Evolutionary conservation across 495 filamentous ascomycete species (phyloP).

Genomic region (Aspergillus heteromorphus): DNA sequence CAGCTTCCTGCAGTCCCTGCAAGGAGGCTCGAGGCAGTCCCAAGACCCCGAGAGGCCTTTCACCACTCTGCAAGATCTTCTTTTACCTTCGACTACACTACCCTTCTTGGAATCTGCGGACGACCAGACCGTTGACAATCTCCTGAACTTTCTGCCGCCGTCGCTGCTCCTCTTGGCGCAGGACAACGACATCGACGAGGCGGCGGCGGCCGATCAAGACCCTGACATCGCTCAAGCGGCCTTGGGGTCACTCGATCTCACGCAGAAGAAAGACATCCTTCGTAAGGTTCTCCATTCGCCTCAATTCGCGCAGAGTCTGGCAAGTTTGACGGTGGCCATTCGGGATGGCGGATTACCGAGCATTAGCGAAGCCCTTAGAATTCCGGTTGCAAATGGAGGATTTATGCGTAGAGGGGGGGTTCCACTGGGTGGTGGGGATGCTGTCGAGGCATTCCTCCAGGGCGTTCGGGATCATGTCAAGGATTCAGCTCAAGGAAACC

Average conservation of each 20-base stretch:
- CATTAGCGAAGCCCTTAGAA: constrained; percentile 77
- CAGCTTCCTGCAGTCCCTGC: constrained; percentile 82
- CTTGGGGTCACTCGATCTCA: constrained; percentile 63
- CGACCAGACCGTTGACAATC: constrained; percentile 59
- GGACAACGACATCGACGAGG: constrained; percentile 55
- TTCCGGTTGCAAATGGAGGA: constrained; percentile 77
- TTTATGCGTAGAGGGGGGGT: constrained; percentile 64
- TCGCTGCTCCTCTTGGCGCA: constrained; percentile 66
- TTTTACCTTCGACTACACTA: constrained; percentile 69
- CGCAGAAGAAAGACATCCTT: constrained; percentile 77
- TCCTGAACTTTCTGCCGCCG: constrained; percentile 72
- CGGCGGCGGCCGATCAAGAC: constrained; percentile 56
- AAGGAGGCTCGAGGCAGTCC: constrained; percentile 46
- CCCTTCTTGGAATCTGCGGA: constrained; percentile 66
- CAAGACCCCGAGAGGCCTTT: constrained; percentile 57
- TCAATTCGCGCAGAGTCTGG: constrained; percentile 82
- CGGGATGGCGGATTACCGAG: constrained; percentile 89
- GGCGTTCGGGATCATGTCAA: constrained; percentile 75
- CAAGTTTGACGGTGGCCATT: constrained; percentile 78
- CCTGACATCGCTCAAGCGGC: constrained; percentile 63
- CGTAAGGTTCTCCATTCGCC: constrained; percentile 81
- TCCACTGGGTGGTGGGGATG: constrained; percentile 82
- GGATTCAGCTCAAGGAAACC: constrained; percentile 29
- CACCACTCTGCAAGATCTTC: constrained; percentile 82
- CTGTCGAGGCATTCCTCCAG: constrained; percentile 83